Conservation (phyloP, 169 alveolate species). For the Eimeria necatrix region DNA sequence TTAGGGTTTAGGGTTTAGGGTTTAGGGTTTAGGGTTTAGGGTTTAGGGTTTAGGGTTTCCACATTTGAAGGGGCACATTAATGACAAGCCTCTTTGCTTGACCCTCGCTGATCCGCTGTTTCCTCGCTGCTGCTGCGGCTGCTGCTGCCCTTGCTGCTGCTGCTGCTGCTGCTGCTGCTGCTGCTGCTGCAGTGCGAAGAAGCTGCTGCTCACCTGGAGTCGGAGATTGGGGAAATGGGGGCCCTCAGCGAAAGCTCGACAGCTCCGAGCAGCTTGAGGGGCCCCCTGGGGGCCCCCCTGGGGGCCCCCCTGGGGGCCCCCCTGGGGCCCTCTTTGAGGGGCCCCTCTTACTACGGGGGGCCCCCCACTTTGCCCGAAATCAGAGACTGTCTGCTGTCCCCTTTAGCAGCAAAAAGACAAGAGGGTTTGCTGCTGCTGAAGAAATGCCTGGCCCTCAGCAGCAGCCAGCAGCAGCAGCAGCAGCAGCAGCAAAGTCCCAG, state of each 20-base stretch:
- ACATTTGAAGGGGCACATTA: not conserved
- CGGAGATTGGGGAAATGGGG: not conserved
- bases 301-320: not conserved
- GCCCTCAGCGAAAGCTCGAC: not conserved
- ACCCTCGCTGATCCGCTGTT: not conserved
- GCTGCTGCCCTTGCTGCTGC: constrained; percentile 10
- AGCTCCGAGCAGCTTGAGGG: not conserved
- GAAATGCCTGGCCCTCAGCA: not conserved
- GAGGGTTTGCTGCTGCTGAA: not conserved
- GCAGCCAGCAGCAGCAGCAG: too few species aligned
- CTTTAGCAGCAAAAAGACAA: not conserved
- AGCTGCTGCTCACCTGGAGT: constrained; percentile 4
- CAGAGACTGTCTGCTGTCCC: not conserved
- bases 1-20: not conserved
- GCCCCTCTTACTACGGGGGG: not conserved
- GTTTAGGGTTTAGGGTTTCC: not conserved
- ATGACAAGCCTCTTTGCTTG: not conserved
- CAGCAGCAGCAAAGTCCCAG: too few species aligned
- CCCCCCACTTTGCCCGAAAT: not conserved
- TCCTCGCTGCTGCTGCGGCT: not conserved
- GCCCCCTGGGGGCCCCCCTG: too few species aligned
- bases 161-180: constrained; percentile 41
- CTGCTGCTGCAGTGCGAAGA: not conserved
- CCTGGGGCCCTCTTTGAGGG: not conserved
- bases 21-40: not conserved